Evolutionary conservation across 2,329 filamentous ascomycete genomes (phyloP), one percentile per base, ranked within the genome.

Genomic region (Chrysoporthe cubensis): DNA sequence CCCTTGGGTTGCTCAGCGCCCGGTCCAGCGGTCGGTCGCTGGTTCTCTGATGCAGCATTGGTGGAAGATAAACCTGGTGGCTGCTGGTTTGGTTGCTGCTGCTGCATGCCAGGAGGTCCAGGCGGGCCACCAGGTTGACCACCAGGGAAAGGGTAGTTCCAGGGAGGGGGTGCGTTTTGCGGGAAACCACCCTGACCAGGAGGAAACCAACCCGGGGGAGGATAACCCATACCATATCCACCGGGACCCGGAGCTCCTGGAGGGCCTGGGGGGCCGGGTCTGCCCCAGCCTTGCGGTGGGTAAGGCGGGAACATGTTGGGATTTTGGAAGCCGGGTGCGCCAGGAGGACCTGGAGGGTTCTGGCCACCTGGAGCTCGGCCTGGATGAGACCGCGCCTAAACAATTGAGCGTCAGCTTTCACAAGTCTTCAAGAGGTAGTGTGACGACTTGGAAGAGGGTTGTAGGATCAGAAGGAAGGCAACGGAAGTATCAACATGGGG

Each of bases 381-480:
- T 65, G 69, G 78, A 54, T 79, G 78, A 71, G 78, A 72, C 69
- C 80, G 79, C 82, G 72, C 81, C 84, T 80, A 76, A 74, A 69
- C 56, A 59, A 32, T 11, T 13, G 58, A 68, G 62, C 18, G 59
- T 77, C 73, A 82, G 71, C 71, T 71, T 70, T 70, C 34, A n/a
- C 52, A 70, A 46, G 70, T 13, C 34, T 70, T 37, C 65, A 67
- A 43, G 64, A 43, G 32, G 46, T 14, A 26, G 18, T 50, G 64
- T 61, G 59, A 72, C 61, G 71, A 66, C 61, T 66, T 73, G 74
- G 64, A 67, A 67, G 70, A 59, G 57, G 57, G 71, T 73, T 73
- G 66, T 66, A 74, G 71, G 76, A 89, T 97, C 94, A 97, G 94
- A 97, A 97, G 94, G 94, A 97, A 97, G 94, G 94, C 94, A 97